These are phyloP conservation scores for Amphicarpaea edgeworthii DNA, from an alignment of 306 rosid genomes.

Conservation along the genomic window DNA sequence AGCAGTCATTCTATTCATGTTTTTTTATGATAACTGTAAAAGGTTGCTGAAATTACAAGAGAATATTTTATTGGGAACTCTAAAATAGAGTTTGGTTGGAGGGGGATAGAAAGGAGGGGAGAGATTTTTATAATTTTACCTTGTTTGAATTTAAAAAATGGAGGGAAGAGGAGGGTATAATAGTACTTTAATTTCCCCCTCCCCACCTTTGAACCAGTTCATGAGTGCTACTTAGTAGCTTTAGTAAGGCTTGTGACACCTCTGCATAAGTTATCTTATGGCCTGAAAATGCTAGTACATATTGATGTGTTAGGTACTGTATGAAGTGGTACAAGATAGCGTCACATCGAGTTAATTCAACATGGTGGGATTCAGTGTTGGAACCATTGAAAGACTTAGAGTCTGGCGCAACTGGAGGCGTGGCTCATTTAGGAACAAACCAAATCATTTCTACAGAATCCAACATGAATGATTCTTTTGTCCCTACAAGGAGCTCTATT, in stretches of 20 bases:
- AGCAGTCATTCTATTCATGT: conserved; percentile 5
- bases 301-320: conserved; percentile 70
- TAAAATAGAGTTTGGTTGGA: background rate
- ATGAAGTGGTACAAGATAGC: conserved; percentile 90
- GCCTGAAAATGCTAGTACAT: conserved; percentile 43
- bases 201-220: background rate
- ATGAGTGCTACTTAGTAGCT: background rate
- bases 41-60: conserved; percentile 15
- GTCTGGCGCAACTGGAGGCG: conserved; percentile 67
- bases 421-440: conserved; percentile 43
- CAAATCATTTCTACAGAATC: conserved; percentile 48
- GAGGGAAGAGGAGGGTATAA: background rate
- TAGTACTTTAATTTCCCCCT: background rate
- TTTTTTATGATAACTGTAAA: background rate
- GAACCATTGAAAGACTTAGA: conserved; percentile 84
- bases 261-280: conserved; percentile 25
- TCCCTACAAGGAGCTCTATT: conserved; percentile 68
- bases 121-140: background rate
- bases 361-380: conserved; percentile 89
- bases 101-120: background rate
- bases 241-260: conserved; percentile 7
- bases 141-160: background rate
- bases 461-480: conserved; percentile 46
- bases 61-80: background rate
- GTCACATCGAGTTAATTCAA: conserved; percentile 72